A percentile compares a stretch with the other conserved stretches of the same genome.
These are phyloP conservation scores for Debaryomycetaceae sp. DNA, from an alignment of 1,139 yeast genomes.

Conservation along the genomic window DNA sequence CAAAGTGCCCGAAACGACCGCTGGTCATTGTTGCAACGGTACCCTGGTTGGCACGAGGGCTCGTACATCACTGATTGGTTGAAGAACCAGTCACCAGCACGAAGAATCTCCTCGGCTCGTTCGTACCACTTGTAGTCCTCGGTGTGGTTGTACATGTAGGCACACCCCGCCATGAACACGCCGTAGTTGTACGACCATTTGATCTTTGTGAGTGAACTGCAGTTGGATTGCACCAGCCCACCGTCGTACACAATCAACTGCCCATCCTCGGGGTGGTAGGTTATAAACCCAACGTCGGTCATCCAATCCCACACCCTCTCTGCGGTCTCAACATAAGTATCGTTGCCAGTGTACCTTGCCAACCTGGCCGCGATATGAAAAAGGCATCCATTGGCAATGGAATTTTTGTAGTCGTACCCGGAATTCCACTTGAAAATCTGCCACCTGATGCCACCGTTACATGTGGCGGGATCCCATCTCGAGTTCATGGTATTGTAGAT, in stretches of 20 bases:
- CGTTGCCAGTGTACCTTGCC: conserved; percentile 65
- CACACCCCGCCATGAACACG: conserved; percentile 66
- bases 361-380: conserved; percentile 76
- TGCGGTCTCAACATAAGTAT: conserved; percentile 60
- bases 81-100: conserved; percentile 44
- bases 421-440: conserved; percentile 74
- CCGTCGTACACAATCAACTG: conserved; percentile 63
- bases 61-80: conserved; percentile 57
- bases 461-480: conserved; percentile 64
- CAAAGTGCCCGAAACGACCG: conserved; percentile 72
- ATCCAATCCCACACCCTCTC: conserved; percentile 72
- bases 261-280: conserved; percentile 15
- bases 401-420: conserved; percentile 76
- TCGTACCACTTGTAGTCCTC: conserved; percentile 48
- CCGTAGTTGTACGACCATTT: conserved; percentile 84
- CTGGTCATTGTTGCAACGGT: conserved; percentile 69
- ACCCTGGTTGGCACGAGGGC: conserved; percentile 52
- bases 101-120: conserved; percentile 47
- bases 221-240: conserved; percentile 2
- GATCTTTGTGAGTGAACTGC: conserved; percentile 48
- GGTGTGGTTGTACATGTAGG: conserved; percentile 56
- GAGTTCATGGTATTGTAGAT: conserved; percentile 71
- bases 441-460: conserved; percentile 84
- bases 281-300: conserved; percentile 38
- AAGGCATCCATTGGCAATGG: conserved; percentile 73